phyloP scores from a whole-genome alignment of 257 asterid species.

The Dorcoceras hygrometricum region DNA sequence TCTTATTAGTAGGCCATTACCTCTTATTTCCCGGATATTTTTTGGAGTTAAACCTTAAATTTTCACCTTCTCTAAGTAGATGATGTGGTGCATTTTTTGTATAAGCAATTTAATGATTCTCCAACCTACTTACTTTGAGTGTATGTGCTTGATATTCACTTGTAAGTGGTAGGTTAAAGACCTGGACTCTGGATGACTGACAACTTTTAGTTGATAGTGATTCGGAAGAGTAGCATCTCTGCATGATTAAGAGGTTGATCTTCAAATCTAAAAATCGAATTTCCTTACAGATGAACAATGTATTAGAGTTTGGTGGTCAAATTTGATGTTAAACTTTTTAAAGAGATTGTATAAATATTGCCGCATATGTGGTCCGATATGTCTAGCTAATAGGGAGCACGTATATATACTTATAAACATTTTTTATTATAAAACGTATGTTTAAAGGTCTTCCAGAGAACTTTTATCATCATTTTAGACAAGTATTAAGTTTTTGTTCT shows the following conservation, averaged over 20 bases:
- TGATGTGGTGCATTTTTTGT: slow-evolving; percentile 16
- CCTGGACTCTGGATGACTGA: not conserved
- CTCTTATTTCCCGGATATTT: slow-evolving; percentile 29
- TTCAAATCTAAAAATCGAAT: slow-evolving; percentile 8
- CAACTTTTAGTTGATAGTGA: not conserved
- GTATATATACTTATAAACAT: slow-evolving; percentile 2
- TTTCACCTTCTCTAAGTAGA: slow-evolving; percentile 16
- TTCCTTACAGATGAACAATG: slow-evolving; percentile 9
- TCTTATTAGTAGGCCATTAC: slow-evolving; percentile 19
- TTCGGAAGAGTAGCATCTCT: not conserved
- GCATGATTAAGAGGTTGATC: slow-evolving; percentile 12
- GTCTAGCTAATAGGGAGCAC: slow-evolving; percentile 3
- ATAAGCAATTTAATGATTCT: not conserved
- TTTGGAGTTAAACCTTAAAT: slow-evolving; percentile 16
- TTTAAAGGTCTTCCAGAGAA: slow-evolving; percentile 18
- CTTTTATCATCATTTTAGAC: not conserved
- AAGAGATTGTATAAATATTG: slow-evolving; percentile 11
- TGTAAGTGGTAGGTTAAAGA: slow-evolving; percentile 1
- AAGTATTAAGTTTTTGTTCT: slow-evolving; percentile 1
- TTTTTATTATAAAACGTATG: slow-evolving; percentile 11
- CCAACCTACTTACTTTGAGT: not conserved
- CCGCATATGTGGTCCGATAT: not conserved
- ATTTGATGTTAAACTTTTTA: not conserved
- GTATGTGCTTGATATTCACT: not conserved
- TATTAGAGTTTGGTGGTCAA: slow-evolving; percentile 14